Evolutionary conservation across 1,284 basidiomycete species (phyloP).

Genomic region (Trichosporon faecale): DNA sequence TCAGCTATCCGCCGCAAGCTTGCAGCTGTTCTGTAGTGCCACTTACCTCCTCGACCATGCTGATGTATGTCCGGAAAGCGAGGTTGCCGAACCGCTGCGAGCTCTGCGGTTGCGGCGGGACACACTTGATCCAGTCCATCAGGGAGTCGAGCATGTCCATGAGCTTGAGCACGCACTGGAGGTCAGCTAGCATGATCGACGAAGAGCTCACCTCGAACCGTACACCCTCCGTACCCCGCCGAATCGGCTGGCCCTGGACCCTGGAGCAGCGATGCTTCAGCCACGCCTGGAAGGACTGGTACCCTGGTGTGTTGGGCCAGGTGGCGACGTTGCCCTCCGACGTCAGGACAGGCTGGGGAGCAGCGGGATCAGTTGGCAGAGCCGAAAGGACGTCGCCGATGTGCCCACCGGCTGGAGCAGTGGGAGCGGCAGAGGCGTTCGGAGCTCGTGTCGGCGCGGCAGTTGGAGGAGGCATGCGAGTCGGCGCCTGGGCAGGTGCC

Average conservation of each 20-base stretch:
- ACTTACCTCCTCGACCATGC: constrained; percentile 70
- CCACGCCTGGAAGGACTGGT: constrained; percentile 68
- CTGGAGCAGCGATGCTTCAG: constrained; percentile 68
- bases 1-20: constrained; percentile 9
- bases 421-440: not conserved
- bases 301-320: constrained; percentile 69
- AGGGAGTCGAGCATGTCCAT: constrained; percentile 67
- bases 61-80: constrained; percentile 84
- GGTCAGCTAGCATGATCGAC: not conserved
- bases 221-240: constrained; percentile 40
- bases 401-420: not conserved
- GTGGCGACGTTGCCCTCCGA: constrained; percentile 65
- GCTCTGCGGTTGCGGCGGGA: constrained; percentile 71
- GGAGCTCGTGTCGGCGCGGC: not conserved
- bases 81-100: constrained; percentile 89
- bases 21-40: not conserved
- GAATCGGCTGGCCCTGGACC: constrained; percentile 60
- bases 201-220: constrained; percentile 8
- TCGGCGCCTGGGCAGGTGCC: not conserved
- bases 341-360: constrained; percentile 32
- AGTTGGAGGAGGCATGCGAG: not conserved
- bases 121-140: constrained; percentile 73
- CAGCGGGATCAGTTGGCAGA: constrained; percentile 30
- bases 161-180: constrained; percentile 57
- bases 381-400: constrained; percentile 5